phyloP scores from a whole-genome alignment of 257 asterid species.

The Plantago ovata region DNA sequence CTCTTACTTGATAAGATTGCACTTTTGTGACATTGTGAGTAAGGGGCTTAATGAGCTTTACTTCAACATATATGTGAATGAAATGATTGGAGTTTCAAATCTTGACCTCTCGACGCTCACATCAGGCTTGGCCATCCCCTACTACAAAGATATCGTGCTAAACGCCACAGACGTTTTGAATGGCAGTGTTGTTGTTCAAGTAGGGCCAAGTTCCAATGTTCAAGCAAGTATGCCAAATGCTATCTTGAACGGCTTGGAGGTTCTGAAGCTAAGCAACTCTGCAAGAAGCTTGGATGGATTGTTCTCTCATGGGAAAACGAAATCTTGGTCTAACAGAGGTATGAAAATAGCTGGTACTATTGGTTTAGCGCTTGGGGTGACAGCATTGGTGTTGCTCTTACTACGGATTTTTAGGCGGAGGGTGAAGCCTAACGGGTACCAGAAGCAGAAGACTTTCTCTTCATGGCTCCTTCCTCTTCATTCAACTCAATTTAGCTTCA shows the following conservation, averaged over 20 bases:
- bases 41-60: slow-evolving; percentile 67
- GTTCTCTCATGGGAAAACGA: slow-evolving; percentile 44
- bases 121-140: slow-evolving; percentile 61
- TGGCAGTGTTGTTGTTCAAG: slow-evolving; percentile 50
- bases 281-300: slow-evolving; percentile 82
- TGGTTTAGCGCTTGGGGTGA: slow-evolving; percentile 43
- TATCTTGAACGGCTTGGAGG: slow-evolving; percentile 82
- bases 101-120: slow-evolving; percentile 79
- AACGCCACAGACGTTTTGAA: slow-evolving; percentile 57
- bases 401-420: slow-evolving; percentile 28
- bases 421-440: slow-evolving; percentile 50
- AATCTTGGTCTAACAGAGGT: slow-evolving; percentile 12
- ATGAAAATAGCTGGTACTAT: slow-evolving; percentile 47
- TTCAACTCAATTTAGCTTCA: slow-evolving; percentile 63
- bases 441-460: slow-evolving; percentile 69
- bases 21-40: slow-evolving; percentile 86
- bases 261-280: slow-evolving; percentile 81
- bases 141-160: slow-evolving; percentile 70
- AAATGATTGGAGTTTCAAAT: slow-evolving; percentile 41
- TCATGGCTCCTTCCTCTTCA: slow-evolving; percentile 86
- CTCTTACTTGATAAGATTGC: slow-evolving; percentile 68
- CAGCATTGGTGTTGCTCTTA: slow-evolving; percentile 31
- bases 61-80: slow-evolving; percentile 79
- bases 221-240: slow-evolving; percentile 62
- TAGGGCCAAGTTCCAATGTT: slow-evolving; percentile 56